phyloP scores from a whole-genome alignment of 2,329 filamentous ascomycete species.

The Exserohilum rostratum region DNA sequence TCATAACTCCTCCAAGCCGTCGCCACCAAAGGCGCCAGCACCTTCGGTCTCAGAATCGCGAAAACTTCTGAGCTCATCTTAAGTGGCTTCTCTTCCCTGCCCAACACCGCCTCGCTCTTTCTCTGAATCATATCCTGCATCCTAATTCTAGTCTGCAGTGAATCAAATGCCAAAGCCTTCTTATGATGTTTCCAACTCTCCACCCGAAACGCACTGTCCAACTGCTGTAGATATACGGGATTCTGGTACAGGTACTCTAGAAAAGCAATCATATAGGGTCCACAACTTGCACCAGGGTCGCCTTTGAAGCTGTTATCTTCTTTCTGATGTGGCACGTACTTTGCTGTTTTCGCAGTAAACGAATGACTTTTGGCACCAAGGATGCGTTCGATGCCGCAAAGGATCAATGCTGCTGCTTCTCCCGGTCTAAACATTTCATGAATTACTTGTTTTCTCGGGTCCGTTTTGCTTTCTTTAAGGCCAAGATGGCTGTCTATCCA shows the following conservation, averaged over 20 bases:
- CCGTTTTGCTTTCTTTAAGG: background rate
- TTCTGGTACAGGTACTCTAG: background rate
- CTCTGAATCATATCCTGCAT: background rate
- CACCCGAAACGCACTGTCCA: background rate
- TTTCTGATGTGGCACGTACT: conserved; percentile 1
- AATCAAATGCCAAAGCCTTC: background rate
- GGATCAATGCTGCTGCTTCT: background rate
- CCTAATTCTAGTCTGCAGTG: background rate
- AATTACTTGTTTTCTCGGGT: background rate
- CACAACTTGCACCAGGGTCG: background rate
- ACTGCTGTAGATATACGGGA: background rate
- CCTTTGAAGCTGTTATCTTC: background rate
- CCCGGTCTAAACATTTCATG: background rate
- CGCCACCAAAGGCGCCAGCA: background rate
- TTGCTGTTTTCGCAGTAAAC: background rate
- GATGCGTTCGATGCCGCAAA: background rate
- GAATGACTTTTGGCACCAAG: background rate
- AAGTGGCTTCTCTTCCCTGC: background rate
- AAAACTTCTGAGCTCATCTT: background rate
- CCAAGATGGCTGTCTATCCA: background rate
- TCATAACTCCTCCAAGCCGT: background rate
- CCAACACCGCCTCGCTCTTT: background rate
- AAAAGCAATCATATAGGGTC: background rate
- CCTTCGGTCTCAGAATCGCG: background rate
- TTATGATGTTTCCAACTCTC: background rate